Percentiles rank a stretch among this genome's conserved stretches.
Evolutionary conservation across 345 rosid species (phyloP).

Genomic region (Triadica sebifera): DNA sequence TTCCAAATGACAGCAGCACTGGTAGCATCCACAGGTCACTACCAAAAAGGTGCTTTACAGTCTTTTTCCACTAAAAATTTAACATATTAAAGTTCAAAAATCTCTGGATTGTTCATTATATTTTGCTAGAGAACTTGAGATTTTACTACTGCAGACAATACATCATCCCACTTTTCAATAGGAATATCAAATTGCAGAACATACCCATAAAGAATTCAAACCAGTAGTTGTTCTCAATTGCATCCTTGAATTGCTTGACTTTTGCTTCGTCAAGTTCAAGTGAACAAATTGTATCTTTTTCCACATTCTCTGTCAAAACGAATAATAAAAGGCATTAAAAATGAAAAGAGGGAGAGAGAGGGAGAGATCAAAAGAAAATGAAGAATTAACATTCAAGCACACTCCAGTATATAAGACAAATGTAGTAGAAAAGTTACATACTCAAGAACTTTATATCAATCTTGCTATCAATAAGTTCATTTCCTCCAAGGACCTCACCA

Average conservation of each 20-base stretch:
- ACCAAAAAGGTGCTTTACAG: not conserved
- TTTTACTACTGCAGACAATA: not conserved
- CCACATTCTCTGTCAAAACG: conserved; percentile 54
- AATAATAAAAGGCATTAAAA: not conserved
- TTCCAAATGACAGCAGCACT: no score
- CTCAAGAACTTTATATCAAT: conserved; percentile 79
- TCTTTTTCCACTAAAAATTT: not conserved
- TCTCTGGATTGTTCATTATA: not conserved
- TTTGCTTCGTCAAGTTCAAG: conserved; percentile 61
- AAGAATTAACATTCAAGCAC: conserved; percentile 2
- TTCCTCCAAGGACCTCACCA: conserved; percentile 99
- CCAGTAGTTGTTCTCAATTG: conserved; percentile 86
- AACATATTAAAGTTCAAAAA: not conserved
- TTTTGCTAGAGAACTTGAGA: not conserved
- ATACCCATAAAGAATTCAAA: conserved; percentile 95
- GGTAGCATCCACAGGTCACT: no score
- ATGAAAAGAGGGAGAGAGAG: not conserved
- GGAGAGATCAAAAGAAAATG: not conserved
- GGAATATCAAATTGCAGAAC: no score
- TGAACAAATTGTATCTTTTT: conserved; percentile 54
- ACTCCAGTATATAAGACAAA: conserved; percentile 1
- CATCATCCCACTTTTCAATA: not conserved
- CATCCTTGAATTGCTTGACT: conserved; percentile 82
- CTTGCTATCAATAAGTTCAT: conserved; percentile 96
- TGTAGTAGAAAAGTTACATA: conserved; percentile 34